Evolutionary conservation across 192 early-diverging fungal genomes (phyloP).

Genomic region (Chytriomyces sp.): DNA sequence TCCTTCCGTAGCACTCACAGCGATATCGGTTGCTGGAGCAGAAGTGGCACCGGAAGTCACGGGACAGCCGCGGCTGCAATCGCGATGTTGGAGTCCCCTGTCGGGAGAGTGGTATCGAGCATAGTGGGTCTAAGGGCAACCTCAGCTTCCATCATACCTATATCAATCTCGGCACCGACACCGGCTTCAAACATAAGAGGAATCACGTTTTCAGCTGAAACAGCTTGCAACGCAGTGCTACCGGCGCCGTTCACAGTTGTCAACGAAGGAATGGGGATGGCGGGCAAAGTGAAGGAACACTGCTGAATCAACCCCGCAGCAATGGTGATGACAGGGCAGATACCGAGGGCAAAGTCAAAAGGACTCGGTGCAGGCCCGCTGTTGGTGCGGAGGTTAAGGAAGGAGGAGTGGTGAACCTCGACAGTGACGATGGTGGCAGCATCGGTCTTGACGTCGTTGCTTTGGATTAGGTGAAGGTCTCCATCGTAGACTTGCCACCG

Average conservation of each 20-base stretch:
- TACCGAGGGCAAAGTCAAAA: constrained; percentile 53
- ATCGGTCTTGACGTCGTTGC: constrained; percentile 49
- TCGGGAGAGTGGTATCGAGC: too few relatives aligned
- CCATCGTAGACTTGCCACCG: constrained; percentile 59
- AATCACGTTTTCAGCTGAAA: not conserved
- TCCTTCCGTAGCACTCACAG: too few relatives aligned
- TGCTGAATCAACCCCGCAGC: constrained; percentile 50
- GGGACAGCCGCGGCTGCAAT: too few relatives aligned
- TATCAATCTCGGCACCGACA: too few relatives aligned
- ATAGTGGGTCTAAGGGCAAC: too few relatives aligned
- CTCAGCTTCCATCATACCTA: too few relatives aligned
- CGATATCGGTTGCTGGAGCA: too few relatives aligned
- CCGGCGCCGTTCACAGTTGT: not conserved
- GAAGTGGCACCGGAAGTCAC: too few relatives aligned
- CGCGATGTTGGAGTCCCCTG: too few relatives aligned
- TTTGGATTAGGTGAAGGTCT: constrained; percentile 40
- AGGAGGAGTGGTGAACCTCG: constrained; percentile 56
- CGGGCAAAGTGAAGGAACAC: constrained; percentile 46
- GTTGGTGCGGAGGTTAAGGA: constrained; percentile 46
- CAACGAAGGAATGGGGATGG: constrained; percentile 38
- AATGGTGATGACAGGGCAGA: constrained; percentile 47
- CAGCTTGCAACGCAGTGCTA: not conserved
- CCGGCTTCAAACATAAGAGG: not conserved
- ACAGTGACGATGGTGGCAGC: constrained; percentile 56
- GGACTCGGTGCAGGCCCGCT: constrained; percentile 35